Evolutionary conservation across 2,329 filamentous ascomycete species (phyloP).

Genomic region (Colletotrichum musae): DNA sequence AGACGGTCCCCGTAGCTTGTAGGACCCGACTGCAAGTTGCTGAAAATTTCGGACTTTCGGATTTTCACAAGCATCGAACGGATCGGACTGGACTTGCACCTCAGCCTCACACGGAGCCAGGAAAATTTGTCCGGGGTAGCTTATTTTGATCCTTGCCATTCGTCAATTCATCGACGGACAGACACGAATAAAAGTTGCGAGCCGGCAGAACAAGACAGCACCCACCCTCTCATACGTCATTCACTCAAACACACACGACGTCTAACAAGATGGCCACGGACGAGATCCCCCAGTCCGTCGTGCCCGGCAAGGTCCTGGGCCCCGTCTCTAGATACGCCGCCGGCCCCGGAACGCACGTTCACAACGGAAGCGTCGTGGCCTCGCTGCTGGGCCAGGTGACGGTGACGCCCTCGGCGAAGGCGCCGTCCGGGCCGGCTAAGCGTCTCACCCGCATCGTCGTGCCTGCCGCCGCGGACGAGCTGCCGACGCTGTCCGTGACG

Average conservation of each 20-base stretch:
- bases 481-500: constrained; percentile 70
- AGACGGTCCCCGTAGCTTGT: constrained; percentile 20
- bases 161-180: background rate
- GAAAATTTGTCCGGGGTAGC: constrained; percentile 4
- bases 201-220: background rate
- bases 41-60: constrained; percentile 39
- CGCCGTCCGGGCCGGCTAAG: constrained; percentile 67
- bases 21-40: constrained; percentile 5
- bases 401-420: constrained; percentile 64
- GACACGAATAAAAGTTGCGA: constrained; percentile 9
- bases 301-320: constrained; percentile 88
- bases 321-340: constrained; percentile 75
- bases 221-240: constrained; percentile 31
- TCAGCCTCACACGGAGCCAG: constrained; percentile 25
- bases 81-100: constrained; percentile 11
- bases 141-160: constrained; percentile 3
- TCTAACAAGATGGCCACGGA: constrained; percentile 50
- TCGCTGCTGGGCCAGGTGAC: constrained; percentile 84
- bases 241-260: background rate
- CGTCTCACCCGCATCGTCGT: constrained; percentile 71
- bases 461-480: constrained; percentile 56
- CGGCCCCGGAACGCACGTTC: constrained; percentile 88
- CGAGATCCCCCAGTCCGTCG: constrained; percentile 68
- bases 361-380: constrained; percentile 81
- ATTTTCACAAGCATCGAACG: constrained; percentile 35